Evolutionary conservation across 2,329 filamentous ascomycete species (phyloP), one percentile per base, ranked within the genome.

Genomic region (Microthyrium microscopicum): DNA sequence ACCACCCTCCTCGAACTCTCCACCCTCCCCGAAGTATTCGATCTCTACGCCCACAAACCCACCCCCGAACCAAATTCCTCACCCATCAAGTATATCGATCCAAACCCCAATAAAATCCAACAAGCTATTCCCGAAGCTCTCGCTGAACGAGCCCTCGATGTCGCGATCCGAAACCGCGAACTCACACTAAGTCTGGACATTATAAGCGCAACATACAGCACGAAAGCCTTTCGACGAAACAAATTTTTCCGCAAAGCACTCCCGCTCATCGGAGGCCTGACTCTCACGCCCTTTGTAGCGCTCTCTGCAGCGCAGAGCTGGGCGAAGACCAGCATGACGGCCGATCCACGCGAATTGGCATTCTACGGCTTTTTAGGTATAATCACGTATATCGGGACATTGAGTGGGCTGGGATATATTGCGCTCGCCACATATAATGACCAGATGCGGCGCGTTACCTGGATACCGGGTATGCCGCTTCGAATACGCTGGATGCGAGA

Each of bases 401-500:
- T 84, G 4, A 75, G 72, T 4, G 82, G 77, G 7, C 70, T 95
- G 34, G 89, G 87, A 3, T 59, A 89, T 26, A 72, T 95, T 24
- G 83, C 87, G 6, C 62, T 91, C 38, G 75, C 82, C 18, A 94
- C 87, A 21, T 67, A 77, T 39, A 94, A 94, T 55, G 85, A 95
- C 52, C 84, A 95, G 55, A 93, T 94, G 81, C 76, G 78, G 47
- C 73, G 89, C 15, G 83, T 95, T 4, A 85, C 82, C 2, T 98
- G 89, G 89, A 66, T 77, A 6, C 72, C 73, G 1, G 89, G 89
- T 8, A 77, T 82, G 21, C 77, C 81, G 16, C 58, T 95, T 41
- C 68, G 78, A 40, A 69, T 82, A 46, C 70, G 89, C 11, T 95
- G 85, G 80, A 54, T 92, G 34, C 67, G 82, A 21, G 89, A 95